Conservation (phyloP, 305 asterid genomes). For the Caryopteris hybrid region DNA sequence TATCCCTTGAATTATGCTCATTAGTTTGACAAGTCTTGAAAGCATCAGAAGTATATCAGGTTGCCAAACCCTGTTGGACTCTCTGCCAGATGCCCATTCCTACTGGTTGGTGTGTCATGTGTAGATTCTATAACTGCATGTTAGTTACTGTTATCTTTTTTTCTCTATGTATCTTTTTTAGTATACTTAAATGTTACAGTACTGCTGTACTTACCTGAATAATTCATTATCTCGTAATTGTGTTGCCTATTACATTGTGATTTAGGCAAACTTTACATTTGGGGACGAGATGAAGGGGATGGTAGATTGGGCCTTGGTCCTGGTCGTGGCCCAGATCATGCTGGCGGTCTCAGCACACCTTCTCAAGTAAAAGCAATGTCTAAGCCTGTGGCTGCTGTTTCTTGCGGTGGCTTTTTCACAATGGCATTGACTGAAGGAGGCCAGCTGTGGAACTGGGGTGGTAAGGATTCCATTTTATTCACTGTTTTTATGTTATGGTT, state of each 20-base stretch:
- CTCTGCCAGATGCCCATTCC: not conserved
- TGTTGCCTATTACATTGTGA: constrained; percentile 10
- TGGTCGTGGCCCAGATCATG: constrained; percentile 81
- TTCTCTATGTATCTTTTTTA: not conserved
- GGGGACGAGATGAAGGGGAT: constrained; percentile 99
- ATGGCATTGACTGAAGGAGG: constrained; percentile 86
- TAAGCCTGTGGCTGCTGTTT: constrained; percentile 72
- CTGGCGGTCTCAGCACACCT: constrained; percentile 87
- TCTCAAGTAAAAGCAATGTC: constrained; percentile 67
- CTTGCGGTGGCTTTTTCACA: constrained; percentile 97
- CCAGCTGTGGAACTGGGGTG: constrained; percentile 98
- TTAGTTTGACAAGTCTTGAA: not conserved
- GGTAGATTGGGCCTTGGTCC: constrained; percentile 98
- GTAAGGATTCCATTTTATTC: constrained; percentile 32
- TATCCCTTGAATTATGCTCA: not conserved
- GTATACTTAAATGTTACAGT: not conserved
- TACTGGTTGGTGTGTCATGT: not conserved
- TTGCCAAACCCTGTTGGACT: not conserved
- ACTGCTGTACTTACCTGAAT: not conserved
- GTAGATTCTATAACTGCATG: not conserved
- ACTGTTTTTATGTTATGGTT: not conserved
- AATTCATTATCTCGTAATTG: constrained; percentile 2
- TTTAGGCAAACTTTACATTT: constrained; percentile 72
- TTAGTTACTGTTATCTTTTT: not conserved
- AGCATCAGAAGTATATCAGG: not conserved